These are phyloP conservation scores for Neurospora sp. DNA, from an alignment of 2,329 filamentous ascomycete genomes.

Conservation along the genomic window DNA sequence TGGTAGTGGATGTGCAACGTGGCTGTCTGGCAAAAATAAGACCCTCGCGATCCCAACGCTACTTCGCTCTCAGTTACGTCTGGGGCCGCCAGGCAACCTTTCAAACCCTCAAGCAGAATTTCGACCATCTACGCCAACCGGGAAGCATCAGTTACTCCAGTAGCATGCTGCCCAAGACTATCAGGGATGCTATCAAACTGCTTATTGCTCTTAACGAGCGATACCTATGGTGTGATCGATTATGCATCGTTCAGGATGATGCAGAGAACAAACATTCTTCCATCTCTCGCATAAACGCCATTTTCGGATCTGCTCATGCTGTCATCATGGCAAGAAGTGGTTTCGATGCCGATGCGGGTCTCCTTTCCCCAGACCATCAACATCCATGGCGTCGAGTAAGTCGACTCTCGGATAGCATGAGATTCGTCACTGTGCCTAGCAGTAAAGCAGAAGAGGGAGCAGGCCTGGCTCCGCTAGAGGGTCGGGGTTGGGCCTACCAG, in stretches of 20 bases:
- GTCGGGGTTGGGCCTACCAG: neutral
- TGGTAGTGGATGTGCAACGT: neutral
- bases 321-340: neutral
- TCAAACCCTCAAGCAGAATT: neutral
- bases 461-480: neutral
- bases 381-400: neutral
- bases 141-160: neutral
- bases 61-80: conserved; percentile 11
- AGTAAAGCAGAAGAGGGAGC: neutral
- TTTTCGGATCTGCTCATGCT: conserved; percentile 3
- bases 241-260: conserved; percentile 11
- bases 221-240: conserved; percentile 10
- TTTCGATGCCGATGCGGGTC: neutral
- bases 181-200: conserved; percentile 7
- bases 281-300: conserved; percentile 7
- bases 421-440: neutral
- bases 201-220: conserved; percentile 4
- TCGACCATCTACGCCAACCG: neutral
- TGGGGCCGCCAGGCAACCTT: conserved; percentile 7
- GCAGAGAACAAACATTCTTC: conserved; percentile 6
- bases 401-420: neutral
- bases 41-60: neutral
- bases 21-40: neutral
- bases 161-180: conserved; percentile 3
- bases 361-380: neutral